Base-by-base conservation (phyloP, 176 grass and related monocot species). In the Triticum turgidum region DNA sequence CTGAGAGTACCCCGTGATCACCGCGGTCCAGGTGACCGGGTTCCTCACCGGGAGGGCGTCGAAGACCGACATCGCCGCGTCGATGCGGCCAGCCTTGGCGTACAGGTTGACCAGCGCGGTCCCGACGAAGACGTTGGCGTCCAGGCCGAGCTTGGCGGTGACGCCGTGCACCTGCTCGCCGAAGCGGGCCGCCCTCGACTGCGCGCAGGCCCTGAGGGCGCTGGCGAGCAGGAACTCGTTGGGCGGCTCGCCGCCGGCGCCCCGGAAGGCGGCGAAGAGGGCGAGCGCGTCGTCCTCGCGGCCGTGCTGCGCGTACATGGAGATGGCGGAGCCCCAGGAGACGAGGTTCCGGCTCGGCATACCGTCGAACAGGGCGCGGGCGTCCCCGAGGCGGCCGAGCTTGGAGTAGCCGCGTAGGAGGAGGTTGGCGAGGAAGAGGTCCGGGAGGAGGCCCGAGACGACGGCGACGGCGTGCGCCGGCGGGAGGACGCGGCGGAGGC, bases 221-320 rank as follows among this genome's bases (percentile, higher is more conserved):
- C 92, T 90, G 9, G 92, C 89, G 21, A 97, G 85, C 64, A 98
- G 86, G 86, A 93, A 93, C 61, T 93, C 93, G 17, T 93, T 95
- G 11, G 91, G 82, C 3, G 1, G 35, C 45, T 89, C 86, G 0
- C 18, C 15, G 15, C 18, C 15, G 13, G 61, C 42, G 10, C 25
- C 76, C 27, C 73, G 22, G 47, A 90, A 95, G 1, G 24, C 71
- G 1, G 80, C 72, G 58, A 95, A 98, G 21, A 93, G 85, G 6
- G 45, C 18, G 21, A 90, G 7, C 4, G 89, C 77, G 70, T 88
- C 79, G 7, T 78, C 21, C 2, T 86, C 65, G 18, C 33, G 11
- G 7, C 87, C 91, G 39, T 88, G 76, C 44, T 88, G 83, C 27
- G 89, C 17, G 79, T 90, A 95, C 92, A 93, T 88, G 91, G 92